These are phyloP conservation scores for Funneliformis caledonium DNA, from an alignment of 371 early-diverging fungal genomes.

Conservation along the genomic window DNA sequence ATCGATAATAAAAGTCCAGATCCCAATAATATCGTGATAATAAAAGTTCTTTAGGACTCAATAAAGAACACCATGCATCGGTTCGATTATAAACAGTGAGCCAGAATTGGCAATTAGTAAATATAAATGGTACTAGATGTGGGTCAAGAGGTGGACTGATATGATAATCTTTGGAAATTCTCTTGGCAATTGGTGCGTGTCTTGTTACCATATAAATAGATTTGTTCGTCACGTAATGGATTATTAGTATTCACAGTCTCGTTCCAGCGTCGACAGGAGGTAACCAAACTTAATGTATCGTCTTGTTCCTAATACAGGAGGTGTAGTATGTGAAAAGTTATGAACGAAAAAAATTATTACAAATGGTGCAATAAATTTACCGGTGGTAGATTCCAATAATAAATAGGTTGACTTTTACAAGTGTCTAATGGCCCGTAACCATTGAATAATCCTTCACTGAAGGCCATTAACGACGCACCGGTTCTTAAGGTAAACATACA, in stretches of 20 bases:
- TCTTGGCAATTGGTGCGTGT: conserved; percentile 32
- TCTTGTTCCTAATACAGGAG: neutral
- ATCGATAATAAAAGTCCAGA: too few relatives aligned
- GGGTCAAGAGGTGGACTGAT: too few relatives aligned
- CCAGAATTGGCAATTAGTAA: too few relatives aligned
- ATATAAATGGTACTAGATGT: too few relatives aligned
- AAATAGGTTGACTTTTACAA: conserved; percentile 33
- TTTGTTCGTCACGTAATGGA: neutral
- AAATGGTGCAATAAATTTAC: conserved; percentile 37
- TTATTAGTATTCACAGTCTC: neutral
- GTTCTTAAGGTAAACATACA: neutral
- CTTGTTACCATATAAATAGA: neutral
- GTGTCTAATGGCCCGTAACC: conserved; percentile 27
- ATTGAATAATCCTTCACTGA: conserved; percentile 39
- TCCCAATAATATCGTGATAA: too few relatives aligned
- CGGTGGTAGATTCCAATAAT: too few relatives aligned
- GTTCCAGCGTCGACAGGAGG: conserved; percentile 19
- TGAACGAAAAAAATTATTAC: too few relatives aligned
- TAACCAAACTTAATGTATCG: conserved; percentile 4
- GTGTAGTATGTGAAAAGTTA: too few relatives aligned
- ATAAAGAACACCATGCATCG: too few relatives aligned
- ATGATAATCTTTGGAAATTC: too few relatives aligned
- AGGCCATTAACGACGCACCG: conserved; percentile 39
- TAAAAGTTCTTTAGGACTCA: too few relatives aligned
- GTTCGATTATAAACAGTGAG: too few relatives aligned